phyloP scores from a whole-genome alignment of 345 rosid genomes.

The Aethionema arabicum region DNA sequence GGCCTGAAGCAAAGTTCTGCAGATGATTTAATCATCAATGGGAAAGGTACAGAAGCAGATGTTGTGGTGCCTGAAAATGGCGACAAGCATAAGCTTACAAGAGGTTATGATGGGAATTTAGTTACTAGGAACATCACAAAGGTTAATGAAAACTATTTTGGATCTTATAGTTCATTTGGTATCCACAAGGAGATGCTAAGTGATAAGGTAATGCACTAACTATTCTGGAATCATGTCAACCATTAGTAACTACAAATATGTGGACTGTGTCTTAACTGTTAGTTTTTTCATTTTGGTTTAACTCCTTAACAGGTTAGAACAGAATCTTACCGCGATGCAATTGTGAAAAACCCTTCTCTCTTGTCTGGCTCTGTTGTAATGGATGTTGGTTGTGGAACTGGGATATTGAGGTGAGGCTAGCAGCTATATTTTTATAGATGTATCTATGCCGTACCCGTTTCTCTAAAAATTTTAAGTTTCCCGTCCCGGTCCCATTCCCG shows the following conservation, averaged over 20 bases:
- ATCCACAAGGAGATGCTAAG: constrained; percentile 91
- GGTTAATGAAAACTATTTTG: constrained; percentile 80
- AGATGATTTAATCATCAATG: constrained; percentile 33
- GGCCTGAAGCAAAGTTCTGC: constrained; percentile 31
- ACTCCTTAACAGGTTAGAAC: constrained; percentile 67
- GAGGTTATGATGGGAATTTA: constrained; percentile 38
- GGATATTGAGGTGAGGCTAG: constrained; percentile 68
- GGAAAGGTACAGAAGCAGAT: constrained; percentile 29
- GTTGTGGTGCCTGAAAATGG: constrained; percentile 23
- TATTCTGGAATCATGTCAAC: constrained; percentile 6
- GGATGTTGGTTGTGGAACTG: constrained; percentile 99
- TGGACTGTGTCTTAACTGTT: constrained; percentile 14
- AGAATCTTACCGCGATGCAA: constrained; percentile 78
- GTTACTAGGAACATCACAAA: constrained; percentile 51
- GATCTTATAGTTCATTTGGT: constrained; percentile 81
- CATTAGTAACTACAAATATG: not conserved
- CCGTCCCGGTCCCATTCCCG: too few relatives aligned
- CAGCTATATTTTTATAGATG: constrained; percentile 10
- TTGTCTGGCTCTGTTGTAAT: constrained; percentile 73
- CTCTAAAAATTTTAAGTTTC: too few relatives aligned
- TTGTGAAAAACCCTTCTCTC: constrained; percentile 78
- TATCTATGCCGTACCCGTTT: too few relatives aligned
- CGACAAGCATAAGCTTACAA: constrained; percentile 31
- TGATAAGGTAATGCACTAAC: constrained; percentile 61
- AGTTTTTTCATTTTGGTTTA: constrained; percentile 13